These are phyloP conservation scores for Trichoderma sp. DNA, from an alignment of 2,329 filamentous ascomycete genomes.

Conservation along the genomic window DNA sequence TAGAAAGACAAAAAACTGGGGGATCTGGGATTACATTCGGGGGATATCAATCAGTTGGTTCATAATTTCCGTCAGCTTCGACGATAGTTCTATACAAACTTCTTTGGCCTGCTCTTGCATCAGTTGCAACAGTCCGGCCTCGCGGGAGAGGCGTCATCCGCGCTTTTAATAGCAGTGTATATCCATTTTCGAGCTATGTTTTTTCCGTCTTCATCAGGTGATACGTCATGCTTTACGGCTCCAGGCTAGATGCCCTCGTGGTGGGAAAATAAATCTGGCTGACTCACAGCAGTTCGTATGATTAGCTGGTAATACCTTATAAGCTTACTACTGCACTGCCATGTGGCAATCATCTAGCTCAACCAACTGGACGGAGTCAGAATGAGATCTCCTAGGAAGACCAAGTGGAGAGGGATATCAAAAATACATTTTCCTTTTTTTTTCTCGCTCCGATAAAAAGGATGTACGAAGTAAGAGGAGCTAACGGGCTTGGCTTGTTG, in stretches of 20 bases:
- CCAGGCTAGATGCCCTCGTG: not conserved
- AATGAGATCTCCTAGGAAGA: not conserved
- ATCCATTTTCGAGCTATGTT: not conserved
- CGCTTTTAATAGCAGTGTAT: not conserved
- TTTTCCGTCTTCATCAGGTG: not conserved
- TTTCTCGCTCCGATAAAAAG: not conserved
- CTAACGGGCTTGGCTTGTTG: not conserved
- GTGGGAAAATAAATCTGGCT: not conserved
- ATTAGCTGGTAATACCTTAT: not conserved
- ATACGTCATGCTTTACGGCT: not conserved
- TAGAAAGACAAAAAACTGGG: not conserved
- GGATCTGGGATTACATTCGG: constrained; percentile 2
- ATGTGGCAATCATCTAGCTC: not conserved
- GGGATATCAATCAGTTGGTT: not conserved
- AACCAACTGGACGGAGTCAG: not conserved
- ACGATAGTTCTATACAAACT: not conserved
- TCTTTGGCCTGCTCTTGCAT: not conserved
- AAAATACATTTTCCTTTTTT: not conserved
- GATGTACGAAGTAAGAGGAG: not conserved
- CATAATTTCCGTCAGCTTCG: constrained; percentile 2
- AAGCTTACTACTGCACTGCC: constrained; percentile 13
- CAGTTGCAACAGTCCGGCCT: not conserved
- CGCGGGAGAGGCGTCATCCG: not conserved
- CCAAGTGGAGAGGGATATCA: not conserved
- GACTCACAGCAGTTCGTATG: not conserved